These are phyloP conservation scores for Salix brachista DNA, from an alignment of 345 rosid species.

Conservation along the genomic window DNA sequence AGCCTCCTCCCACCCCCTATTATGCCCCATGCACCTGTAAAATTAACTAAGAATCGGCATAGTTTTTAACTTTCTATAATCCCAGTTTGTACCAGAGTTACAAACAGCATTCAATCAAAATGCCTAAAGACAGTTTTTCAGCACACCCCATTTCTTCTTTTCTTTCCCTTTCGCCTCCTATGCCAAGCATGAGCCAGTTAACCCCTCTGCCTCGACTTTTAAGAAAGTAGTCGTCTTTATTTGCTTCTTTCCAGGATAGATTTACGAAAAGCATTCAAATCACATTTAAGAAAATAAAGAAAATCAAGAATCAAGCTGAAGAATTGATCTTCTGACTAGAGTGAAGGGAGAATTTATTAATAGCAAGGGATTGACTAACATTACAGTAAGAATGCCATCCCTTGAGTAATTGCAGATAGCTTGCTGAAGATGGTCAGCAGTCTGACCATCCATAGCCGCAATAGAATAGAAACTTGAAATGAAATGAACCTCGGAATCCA, in stretches of 20 bases:
- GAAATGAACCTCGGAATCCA: conserved; percentile 73
- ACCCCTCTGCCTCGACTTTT: neutral
- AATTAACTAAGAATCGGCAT: neutral
- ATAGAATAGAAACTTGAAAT: conserved; percentile 92
- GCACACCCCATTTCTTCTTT: neutral
- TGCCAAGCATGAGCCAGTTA: neutral
- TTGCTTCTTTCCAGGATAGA: neutral
- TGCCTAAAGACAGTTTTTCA: neutral
- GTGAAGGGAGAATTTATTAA: neutral
- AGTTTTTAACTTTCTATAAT: neutral
- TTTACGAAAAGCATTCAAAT: neutral
- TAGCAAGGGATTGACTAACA: conserved; percentile 42
- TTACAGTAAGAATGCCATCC: conserved; percentile 67
- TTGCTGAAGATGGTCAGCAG: conserved; percentile 78
- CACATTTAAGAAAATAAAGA: neutral
- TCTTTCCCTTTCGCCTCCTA: neutral
- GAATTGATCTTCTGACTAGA: neutral
- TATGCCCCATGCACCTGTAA: conserved; percentile 96
- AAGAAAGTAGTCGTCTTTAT: neutral
- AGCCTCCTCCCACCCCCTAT: conserved; percentile 99
- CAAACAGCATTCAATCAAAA: neutral
- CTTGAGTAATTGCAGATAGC: conserved; percentile 61
- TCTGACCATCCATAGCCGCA: conserved; percentile 98
- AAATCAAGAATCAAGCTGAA: neutral
- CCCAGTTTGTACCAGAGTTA: neutral